A percentile compares a stretch with the other conserved stretches of the same genome.
These are phyloP conservation scores for Fusarium subtropicale DNA, from an alignment of 2,329 filamentous ascomycete genomes.

Conservation along the genomic window DNA sequence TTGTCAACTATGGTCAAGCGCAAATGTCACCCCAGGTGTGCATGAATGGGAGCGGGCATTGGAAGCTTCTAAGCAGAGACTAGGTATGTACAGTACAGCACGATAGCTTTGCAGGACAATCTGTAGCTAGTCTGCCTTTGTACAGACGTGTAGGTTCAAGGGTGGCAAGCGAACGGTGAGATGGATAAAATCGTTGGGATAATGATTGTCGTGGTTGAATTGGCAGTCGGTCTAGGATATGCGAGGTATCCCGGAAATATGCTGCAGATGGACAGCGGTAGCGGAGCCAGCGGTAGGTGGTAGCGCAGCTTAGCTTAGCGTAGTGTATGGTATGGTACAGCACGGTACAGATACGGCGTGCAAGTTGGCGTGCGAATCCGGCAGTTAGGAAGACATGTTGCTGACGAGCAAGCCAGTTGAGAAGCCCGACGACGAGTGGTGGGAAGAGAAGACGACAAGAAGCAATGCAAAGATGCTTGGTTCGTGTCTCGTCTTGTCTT, in stretches of 20 bases:
- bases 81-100: conserved; percentile 20
- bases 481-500: conserved; percentile 19
- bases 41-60: conserved; percentile 43
- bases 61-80: conserved; percentile 19
- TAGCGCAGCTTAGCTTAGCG: neutral
- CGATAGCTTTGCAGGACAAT: conserved; percentile 36
- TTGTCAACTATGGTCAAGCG: conserved; percentile 28
- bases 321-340: neutral
- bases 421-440: conserved; percentile 9
- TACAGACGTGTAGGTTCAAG: conserved; percentile 36
- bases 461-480: conserved; percentile 10
- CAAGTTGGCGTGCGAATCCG: conserved; percentile 11
- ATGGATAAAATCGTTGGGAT: conserved; percentile 38
- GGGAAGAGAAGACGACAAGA: neutral
- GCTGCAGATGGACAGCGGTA: conserved; percentile 32
- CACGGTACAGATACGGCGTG: conserved; percentile 21
- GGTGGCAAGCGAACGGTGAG: conserved; percentile 37
- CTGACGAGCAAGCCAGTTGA: conserved; percentile 27
- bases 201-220: conserved; percentile 35
- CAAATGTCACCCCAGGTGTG: conserved; percentile 38
- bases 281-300: conserved; percentile 11
- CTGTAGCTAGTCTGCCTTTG: conserved; percentile 24
- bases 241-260: conserved; percentile 33
- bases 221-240: conserved; percentile 39
- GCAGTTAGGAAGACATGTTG: conserved; percentile 30